These are phyloP conservation scores for Elongisporangium undulatum DNA, from an alignment of 352 stramenopile species.

Conservation along the genomic window DNA sequence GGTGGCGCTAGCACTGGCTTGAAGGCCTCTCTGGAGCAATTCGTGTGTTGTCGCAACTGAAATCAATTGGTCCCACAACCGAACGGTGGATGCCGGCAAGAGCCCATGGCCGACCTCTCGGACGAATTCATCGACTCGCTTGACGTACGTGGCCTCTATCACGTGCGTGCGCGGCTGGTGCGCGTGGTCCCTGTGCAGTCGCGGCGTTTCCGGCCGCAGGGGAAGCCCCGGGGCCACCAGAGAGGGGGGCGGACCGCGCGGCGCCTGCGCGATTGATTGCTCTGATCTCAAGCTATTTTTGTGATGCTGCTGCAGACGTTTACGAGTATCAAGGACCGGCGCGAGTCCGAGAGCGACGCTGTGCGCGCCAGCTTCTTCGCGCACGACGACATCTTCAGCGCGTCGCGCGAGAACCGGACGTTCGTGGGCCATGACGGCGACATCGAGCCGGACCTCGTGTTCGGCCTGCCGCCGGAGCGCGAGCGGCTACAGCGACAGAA, in stretches of 20 bases:
- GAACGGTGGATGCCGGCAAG: neutral
- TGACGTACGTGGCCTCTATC: slow-evolving; percentile 34
- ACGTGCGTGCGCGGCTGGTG: neutral
- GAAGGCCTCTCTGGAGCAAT: neutral
- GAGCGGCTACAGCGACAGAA: slow-evolving; percentile 6
- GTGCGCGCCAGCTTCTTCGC: slow-evolving; percentile 40
- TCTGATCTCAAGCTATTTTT: slow-evolving; percentile 11
- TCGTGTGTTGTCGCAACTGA: neutral
- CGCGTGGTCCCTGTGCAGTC: neutral
- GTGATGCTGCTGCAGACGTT: slow-evolving; percentile 1
- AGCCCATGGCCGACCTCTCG: slow-evolving; percentile 46
- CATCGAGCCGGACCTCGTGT: slow-evolving; percentile 45
- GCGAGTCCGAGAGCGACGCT: slow-evolving; percentile 24
- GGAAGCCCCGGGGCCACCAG: too few species aligned
- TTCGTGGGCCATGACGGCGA: slow-evolving; percentile 7
- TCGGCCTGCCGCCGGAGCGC: slow-evolving; percentile 22
- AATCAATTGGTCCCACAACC: slow-evolving; percentile 3
- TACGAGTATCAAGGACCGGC: neutral
- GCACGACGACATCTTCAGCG: slow-evolving; percentile 26
- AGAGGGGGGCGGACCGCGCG: neutral
- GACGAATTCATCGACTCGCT: slow-evolving; percentile 69
- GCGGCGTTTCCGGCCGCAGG: neutral
- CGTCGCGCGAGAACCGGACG: slow-evolving; percentile 12
- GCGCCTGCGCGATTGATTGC: slow-evolving; percentile 2
- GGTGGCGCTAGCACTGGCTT: neutral